Evolutionary conservation across 1,284 basidiomycete genomes (phyloP).

Genomic region (Hymenochaete sp.): DNA sequence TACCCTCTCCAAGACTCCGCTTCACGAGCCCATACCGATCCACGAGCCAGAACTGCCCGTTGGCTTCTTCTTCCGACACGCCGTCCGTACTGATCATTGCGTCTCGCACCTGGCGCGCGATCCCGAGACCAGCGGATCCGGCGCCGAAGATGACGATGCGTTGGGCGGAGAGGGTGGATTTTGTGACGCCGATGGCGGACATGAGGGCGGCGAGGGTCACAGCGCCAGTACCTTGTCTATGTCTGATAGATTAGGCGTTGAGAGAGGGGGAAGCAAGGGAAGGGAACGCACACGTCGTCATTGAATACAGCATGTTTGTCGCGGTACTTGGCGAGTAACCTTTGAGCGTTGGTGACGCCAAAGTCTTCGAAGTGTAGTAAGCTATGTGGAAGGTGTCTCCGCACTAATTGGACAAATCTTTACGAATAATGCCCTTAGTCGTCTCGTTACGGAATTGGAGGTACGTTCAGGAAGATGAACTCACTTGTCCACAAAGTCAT

Average conservation of each 20-base stretch:
- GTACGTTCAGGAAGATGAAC: slow-evolving; percentile 13
- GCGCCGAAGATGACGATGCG: slow-evolving; percentile 74
- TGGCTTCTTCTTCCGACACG: slow-evolving; percentile 50
- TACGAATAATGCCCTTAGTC: background rate
- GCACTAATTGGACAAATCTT: slow-evolving; percentile 38
- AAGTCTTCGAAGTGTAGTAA: slow-evolving; percentile 77
- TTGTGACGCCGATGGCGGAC: slow-evolving; percentile 70
- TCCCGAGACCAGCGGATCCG: slow-evolving; percentile 78
- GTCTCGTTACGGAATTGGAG: slow-evolving; percentile 28
- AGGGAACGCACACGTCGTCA: slow-evolving; percentile 56
- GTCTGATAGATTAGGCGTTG: slow-evolving; percentile 6
- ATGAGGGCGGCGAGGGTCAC: slow-evolving; percentile 75
- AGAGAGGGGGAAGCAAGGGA: background rate
- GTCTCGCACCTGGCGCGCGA: slow-evolving; percentile 63
- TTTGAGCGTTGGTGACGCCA: slow-evolving; percentile 65
- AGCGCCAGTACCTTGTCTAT: slow-evolving; percentile 78
- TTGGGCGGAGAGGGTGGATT: slow-evolving; percentile 60
- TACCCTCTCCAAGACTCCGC: slow-evolving; percentile 37
- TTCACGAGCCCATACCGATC: slow-evolving; percentile 52
- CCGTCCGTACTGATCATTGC: slow-evolving; percentile 58
- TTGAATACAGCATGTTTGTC: slow-evolving; percentile 68
- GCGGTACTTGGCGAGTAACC: slow-evolving; percentile 61
- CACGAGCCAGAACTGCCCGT: slow-evolving; percentile 57
- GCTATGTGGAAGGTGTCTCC: slow-evolving; percentile 36
- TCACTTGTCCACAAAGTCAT: slow-evolving; percentile 60